Evolutionary conservation across 1,284 basidiomycete species (phyloP), one percentile per base, ranked within the genome.

Genomic region (Golubevia pallescens): DNA sequence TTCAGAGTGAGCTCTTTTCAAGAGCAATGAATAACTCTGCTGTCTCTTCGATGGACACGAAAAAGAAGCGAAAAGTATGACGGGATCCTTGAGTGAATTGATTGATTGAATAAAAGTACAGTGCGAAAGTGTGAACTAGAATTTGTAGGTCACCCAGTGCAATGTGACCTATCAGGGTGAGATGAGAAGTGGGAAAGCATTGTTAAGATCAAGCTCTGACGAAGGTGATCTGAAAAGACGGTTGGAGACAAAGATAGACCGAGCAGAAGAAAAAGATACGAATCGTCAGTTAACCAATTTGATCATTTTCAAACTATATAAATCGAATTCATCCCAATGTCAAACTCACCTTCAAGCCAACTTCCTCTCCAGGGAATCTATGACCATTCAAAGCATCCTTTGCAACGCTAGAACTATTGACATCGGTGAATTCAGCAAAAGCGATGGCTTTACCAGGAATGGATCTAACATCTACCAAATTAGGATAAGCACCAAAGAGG

Each of bases 361-460:
- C 75, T 32, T 73, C 79, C 2, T 66, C 14, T 54, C 20, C 71
- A 13, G 74, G 70, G 64, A 85, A 77, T 51, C 71, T 70, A 67
- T 80, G 70, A 21, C 76, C 78, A 56, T 85, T 82, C 62, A 83
- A 74, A 4, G 72, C 77, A 7, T 80, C 80, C n/a, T 75, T 73
- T 13, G 81, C 82, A 3, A 71, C 69, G 5, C 69, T 73, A 57
- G 73, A 72, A 24, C 70, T 72, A 1, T 74, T 70, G 32, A 80
- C 74, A 42, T 82, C 77, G 14, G 64, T 57, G 56, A 74, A 85
- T 66, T 85, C 82, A 60, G 80, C 78, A 62, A 85, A 85, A 4
- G 82, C 82, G 57, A 85, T 81, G 6, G 73, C 67, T 52, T 78
- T 75, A n/a, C 81, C 81, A 0, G 82, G 82, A 56, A 85, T 78